phyloP scores from a whole-genome alignment of 371 early-diverging fungal genomes.

The Zopfochytrium polystomum region DNA sequence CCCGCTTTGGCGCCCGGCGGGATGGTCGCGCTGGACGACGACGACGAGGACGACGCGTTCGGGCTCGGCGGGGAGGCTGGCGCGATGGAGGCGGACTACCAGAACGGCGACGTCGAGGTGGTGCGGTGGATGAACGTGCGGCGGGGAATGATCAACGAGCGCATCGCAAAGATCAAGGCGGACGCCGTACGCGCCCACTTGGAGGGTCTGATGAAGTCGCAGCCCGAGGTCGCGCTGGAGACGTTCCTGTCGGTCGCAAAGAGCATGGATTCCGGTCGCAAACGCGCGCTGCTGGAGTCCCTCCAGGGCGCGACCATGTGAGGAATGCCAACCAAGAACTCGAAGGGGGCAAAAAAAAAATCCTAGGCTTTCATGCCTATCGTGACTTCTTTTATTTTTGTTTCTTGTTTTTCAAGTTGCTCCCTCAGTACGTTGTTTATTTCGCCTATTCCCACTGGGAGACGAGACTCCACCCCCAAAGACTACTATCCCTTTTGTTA shows the following conservation, averaged over 20 bases:
- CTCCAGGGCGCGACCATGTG: conserved; percentile 1
- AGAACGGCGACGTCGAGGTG: conserved; percentile 34
- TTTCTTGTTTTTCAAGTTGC: no score
- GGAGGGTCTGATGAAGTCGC: conserved; percentile 23
- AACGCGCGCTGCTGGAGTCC: conserved; percentile 35
- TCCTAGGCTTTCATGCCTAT: no score
- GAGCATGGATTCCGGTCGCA: conserved; percentile 24
- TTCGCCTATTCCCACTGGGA: no score
- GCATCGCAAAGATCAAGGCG: conserved; percentile 29
- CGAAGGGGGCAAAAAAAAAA: no score
- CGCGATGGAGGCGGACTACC: conserved; percentile 9
- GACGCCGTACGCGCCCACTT: conserved; percentile 14
- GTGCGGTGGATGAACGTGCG: conserved; percentile 43
- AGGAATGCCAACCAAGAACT: no score
- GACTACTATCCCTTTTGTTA: no score
- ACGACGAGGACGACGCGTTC: conserved; percentile 21
- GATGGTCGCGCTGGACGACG: conserved; percentile 12
- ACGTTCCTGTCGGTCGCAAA: conserved; percentile 32
- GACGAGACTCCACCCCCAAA: no score
- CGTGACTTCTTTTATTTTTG: no score
- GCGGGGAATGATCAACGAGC: conserved; percentile 31
- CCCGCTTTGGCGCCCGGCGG: background rate
- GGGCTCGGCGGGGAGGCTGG: background rate
- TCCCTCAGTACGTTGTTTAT: no score
- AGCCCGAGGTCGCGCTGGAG: conserved; percentile 35